Evolutionary conservation across 2,329 filamentous ascomycete species (phyloP).

Genomic region (Pestalotiopsis sp.): DNA sequence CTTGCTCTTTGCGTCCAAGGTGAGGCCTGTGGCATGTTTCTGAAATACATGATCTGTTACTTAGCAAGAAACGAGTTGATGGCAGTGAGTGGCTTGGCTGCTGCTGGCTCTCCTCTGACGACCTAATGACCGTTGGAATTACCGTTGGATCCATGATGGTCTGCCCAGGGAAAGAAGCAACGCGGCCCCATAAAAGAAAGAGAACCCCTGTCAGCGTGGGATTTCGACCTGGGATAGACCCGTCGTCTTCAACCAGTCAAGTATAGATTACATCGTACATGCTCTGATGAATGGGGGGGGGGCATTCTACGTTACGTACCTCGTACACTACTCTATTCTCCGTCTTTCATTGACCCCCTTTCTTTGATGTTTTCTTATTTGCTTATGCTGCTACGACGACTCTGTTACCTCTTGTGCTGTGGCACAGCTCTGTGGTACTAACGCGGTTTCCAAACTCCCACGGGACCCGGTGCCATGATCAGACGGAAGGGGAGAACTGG

Average conservation of each 20-base stretch:
- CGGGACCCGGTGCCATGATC: slow-evolving; percentile 15
- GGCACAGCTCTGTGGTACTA: slow-evolving; percentile 1
- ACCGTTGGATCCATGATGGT: slow-evolving; percentile 4
- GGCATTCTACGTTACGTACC: neutral
- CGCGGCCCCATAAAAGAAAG: neutral
- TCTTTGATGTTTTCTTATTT: neutral
- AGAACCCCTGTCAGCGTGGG: neutral
- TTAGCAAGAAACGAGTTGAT: neutral
- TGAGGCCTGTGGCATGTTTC: neutral
- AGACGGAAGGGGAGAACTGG: slow-evolving; percentile 12
- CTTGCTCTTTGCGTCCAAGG: neutral
- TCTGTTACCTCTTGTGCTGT: neutral
- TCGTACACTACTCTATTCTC: neutral
- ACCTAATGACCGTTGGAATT: slow-evolving; percentile 4
- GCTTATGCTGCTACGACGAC: neutral
- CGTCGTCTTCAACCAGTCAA: neutral
- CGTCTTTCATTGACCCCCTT: neutral
- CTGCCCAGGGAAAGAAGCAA: neutral
- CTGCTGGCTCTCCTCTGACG: neutral
- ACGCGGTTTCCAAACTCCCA: slow-evolving; percentile 16
- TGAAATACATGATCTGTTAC: neutral
- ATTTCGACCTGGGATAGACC: neutral
- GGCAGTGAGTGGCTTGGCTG: neutral
- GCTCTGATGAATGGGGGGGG: neutral
- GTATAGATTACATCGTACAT: neutral